phyloP scores from a whole-genome alignment of 169 alveolate genomes.

The Plasmodium relictum region DNA sequence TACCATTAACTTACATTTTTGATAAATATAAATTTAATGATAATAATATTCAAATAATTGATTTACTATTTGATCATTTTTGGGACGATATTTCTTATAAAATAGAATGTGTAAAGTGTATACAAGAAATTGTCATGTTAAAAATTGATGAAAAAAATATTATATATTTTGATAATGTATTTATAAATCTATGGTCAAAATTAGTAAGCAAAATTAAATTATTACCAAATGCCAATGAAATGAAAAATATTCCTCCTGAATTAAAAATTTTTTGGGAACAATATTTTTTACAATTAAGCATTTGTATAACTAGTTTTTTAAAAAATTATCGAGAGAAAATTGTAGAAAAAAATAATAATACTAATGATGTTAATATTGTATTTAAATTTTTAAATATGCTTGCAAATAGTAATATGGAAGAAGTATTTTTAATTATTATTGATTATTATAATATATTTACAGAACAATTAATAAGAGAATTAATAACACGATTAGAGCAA shows the following conservation, averaged over 20 bases:
- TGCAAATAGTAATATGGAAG: slow-evolving; percentile 93
- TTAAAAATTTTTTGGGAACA: slow-evolving; percentile 90
- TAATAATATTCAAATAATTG: slow-evolving; percentile 82
- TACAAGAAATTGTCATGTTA: slow-evolving; percentile 93
- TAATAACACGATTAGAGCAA: slow-evolving; percentile 83
- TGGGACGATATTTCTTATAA: slow-evolving; percentile 92
- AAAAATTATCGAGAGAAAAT: slow-evolving; percentile 82
- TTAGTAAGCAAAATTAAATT: slow-evolving; percentile 85
- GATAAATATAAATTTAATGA: slow-evolving; percentile 88
- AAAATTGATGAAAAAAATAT: slow-evolving; percentile 84
- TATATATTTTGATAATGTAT: slow-evolving; percentile 80
- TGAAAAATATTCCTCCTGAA: slow-evolving; percentile 85
- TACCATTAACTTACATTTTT: slow-evolving; percentile 95
- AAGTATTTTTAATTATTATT: slow-evolving; percentile 96
- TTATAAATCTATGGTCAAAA: slow-evolving; percentile 87
- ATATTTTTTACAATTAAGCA: slow-evolving; percentile 89
- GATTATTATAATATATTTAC: slow-evolving; percentile 98
- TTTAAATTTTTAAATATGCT: slow-evolving; percentile 81
- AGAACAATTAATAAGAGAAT: slow-evolving; percentile 87
- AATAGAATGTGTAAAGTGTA: slow-evolving; percentile 93
- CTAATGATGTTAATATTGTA: slow-evolving; percentile 79
- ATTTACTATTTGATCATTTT: slow-evolving; percentile 90
- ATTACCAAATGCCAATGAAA: slow-evolving; percentile 90
- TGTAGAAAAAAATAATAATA: slow-evolving; percentile 78
- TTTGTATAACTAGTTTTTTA: slow-evolving; percentile 88